Evolutionary conservation across 768 basidiomycete genomes (phyloP), one percentile per base, ranked within the genome.

Genomic region (Paxillus rubicundulus): DNA sequence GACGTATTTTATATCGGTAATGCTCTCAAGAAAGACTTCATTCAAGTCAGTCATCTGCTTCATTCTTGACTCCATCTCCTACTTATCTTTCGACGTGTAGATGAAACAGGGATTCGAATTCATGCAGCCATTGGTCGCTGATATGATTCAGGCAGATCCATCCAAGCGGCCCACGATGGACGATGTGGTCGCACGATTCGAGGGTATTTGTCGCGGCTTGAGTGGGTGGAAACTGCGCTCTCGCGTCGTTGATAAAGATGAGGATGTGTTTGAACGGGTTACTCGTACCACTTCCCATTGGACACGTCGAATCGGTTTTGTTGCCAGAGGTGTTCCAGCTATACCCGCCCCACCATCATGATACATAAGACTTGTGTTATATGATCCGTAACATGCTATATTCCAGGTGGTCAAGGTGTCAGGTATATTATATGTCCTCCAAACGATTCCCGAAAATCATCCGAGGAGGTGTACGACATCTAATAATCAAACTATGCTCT

Each of bases 111-210:
- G 56, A 1, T 54, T 72, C 13, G 56, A 62, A 4, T 75, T 76
- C 47, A 62, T 76, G 62, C 21, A 53, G 30, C 63, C 67, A 0
- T 55, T 76, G 2, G 51, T 74, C 3, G 48, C 50, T 0, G 67
- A 66, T 13, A 76, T 77, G 76, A 60, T 68, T 0, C 66, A 70
- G 17, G 58, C 60, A 2, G 67, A 74, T 42, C 73, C 73, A 0
- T 20, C 36, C 0, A 60, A 69, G 40, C 67, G 76, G 6, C 74
- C 74, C 0, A 71, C 57, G 0, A 74, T 74, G 45, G 68, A 75
- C n/a, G 57, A 70, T 27, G 72, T 72, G 3, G 67, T 74, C 0
- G 6, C 37, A 0, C 65, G 67, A 0, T 72, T 75, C 42, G 48
- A 55, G 3, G 21, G 14, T 7, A 60, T 70, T 17, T n/a, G 47